phyloP scores from a whole-genome alignment of 2,329 filamentous ascomycete genomes.

The Venturiaceae sp. region DNA sequence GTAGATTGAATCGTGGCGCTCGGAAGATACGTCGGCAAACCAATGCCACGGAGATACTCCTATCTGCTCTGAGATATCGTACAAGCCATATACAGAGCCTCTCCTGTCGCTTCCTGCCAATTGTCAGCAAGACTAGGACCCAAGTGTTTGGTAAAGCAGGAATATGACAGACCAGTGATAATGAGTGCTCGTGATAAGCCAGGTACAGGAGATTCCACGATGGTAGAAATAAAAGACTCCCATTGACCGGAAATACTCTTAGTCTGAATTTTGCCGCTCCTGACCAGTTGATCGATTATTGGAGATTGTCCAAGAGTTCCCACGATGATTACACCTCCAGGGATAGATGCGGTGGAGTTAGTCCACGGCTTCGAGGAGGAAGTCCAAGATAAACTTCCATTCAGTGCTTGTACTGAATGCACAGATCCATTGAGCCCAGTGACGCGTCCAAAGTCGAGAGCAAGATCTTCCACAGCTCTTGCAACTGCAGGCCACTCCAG shows the following conservation, averaged over 20 bases:
- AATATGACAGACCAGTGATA: constrained; percentile 42
- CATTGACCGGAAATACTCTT: constrained; percentile 51
- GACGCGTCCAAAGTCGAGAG: constrained; percentile 60
- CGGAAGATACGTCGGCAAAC: constrained; percentile 53
- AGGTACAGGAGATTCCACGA: constrained; percentile 48
- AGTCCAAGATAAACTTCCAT: constrained; percentile 11
- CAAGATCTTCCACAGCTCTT: constrained; percentile 53
- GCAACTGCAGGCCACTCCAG: background rate
- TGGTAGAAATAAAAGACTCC: constrained; percentile 56
- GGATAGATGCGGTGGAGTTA: background rate
- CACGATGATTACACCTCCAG: constrained; percentile 49
- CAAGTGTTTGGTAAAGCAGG: no score
- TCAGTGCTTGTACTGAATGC: constrained; percentile 33
- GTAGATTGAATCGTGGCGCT: constrained; percentile 44
- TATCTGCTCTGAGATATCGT: constrained; percentile 64
- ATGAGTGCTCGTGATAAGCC: constrained; percentile 51
- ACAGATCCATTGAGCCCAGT: constrained; percentile 54
- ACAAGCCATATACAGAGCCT: constrained; percentile 60
- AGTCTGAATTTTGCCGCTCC: constrained; percentile 47
- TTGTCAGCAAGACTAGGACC: background rate
- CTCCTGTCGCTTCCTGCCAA: constrained; percentile 48
- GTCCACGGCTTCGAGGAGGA: constrained; percentile 5
- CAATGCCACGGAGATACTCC: constrained; percentile 64
- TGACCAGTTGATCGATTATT: constrained; percentile 49
- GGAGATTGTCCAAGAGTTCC: constrained; percentile 58